phyloP scores from a whole-genome alignment of 176 grass and related monocot genomes.

The Cenchrus purpureus region DNA sequence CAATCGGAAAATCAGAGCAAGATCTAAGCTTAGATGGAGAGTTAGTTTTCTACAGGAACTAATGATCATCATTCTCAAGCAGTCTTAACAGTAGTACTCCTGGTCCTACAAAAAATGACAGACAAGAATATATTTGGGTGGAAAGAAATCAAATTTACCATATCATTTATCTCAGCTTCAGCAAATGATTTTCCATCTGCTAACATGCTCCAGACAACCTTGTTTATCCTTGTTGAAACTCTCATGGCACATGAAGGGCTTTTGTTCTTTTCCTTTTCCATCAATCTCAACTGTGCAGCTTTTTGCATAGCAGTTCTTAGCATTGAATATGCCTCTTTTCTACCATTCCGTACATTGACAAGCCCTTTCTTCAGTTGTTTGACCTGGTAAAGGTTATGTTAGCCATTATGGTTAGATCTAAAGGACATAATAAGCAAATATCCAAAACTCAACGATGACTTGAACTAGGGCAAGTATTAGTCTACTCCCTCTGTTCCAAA shows the following conservation, averaged over 20 bases:
- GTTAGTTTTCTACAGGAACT: slow-evolving; percentile 16
- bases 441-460: slow-evolving; percentile 28
- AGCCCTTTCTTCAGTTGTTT: slow-evolving; percentile 85
- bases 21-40: slow-evolving; percentile 34
- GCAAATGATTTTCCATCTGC: slow-evolving; percentile 92
- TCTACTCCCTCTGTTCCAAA: background rate
- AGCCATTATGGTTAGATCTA: slow-evolving; percentile 37
- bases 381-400: slow-evolving; percentile 54
- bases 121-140: slow-evolving; percentile 38
- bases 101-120: slow-evolving; percentile 27
- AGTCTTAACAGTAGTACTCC: slow-evolving; percentile 30
- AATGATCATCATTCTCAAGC: background rate
- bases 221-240: slow-evolving; percentile 86
- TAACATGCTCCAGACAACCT: slow-evolving; percentile 90
- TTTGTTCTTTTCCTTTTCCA: slow-evolving; percentile 98
- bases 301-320: slow-evolving; percentile 81
- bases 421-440: slow-evolving; percentile 6
- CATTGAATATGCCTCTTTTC: slow-evolving; percentile 80
- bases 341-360: slow-evolving; percentile 50
- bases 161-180: slow-evolving; percentile 93
- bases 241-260: slow-evolving; percentile 98
- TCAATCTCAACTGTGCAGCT: slow-evolving; percentile 76
- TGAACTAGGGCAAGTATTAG: slow-evolving; percentile 25
- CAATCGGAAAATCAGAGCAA: slow-evolving; percentile 44
- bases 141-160: slow-evolving; percentile 63